A percentile compares a stretch with the other conserved stretches of the same genome.
These are phyloP conservation scores for Prototheca cutis DNA, from an alignment of 163 green algal species.

Conservation along the genomic window DNA sequence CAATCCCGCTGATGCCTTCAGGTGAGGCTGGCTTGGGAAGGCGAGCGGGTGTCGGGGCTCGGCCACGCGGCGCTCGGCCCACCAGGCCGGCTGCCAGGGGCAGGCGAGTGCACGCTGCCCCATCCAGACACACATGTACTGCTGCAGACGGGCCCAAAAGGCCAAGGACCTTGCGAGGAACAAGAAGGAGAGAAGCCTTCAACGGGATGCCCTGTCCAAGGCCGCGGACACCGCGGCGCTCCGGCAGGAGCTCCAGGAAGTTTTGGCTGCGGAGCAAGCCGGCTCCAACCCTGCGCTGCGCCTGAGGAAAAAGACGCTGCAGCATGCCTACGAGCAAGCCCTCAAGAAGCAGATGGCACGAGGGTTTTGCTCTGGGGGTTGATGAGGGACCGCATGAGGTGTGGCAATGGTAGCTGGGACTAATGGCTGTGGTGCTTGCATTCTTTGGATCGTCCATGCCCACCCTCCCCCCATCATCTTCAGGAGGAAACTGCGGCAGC, in stretches of 20 bases:
- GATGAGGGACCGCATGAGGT: no score
- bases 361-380: no score
- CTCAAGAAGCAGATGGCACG: conserved; percentile 70
- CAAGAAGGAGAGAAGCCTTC: conserved; percentile 75
- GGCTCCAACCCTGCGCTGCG: conserved; percentile 56
- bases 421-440: no score
- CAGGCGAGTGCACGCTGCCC: no score
- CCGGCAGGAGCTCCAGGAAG: conserved; percentile 63
- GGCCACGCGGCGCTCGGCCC: no score
- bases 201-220: conserved; percentile 49
- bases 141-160: conserved; percentile 58
- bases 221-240: conserved; percentile 38
- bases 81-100: neutral
- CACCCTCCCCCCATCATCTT: no score
- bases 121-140: no score
- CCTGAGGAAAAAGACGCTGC: conserved; percentile 75
- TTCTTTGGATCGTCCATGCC: no score
- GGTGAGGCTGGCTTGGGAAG: no score
- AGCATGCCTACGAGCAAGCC: conserved; percentile 63
- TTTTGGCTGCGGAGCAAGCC: conserved; percentile 62
- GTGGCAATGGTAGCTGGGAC: neutral
- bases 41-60: no score
- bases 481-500: conserved; percentile 39
- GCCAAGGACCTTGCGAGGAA: conserved; percentile 76
- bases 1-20: conserved; percentile 72